These are phyloP conservation scores for Beauveria rudraprayagi DNA, from an alignment of 2,329 filamentous ascomycete species.

Conservation along the genomic window DNA sequence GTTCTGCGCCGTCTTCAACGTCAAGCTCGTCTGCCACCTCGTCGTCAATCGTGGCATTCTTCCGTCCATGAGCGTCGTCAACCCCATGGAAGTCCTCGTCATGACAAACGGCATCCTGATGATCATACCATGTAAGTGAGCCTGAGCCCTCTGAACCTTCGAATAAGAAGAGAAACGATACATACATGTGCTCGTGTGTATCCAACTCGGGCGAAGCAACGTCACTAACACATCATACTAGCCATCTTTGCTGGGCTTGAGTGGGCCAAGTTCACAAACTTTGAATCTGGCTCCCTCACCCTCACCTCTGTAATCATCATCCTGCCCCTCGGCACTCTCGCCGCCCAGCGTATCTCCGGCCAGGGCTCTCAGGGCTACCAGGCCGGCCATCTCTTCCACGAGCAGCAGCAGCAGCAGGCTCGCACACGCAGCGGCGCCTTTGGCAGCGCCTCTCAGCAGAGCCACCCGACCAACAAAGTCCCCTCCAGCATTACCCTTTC, in stretches of 20 bases:
- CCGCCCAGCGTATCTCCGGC: conserved; percentile 37
- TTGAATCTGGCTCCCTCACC: conserved; percentile 43
- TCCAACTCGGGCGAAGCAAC: no score
- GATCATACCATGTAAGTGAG: conserved; percentile 42
- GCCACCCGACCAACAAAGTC: background rate
- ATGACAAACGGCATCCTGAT: conserved; percentile 50
- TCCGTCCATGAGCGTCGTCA: conserved; percentile 32
- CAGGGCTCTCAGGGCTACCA: conserved; percentile 3
- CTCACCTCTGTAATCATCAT: conserved; percentile 42
- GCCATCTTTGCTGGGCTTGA: conserved; percentile 44
- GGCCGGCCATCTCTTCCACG: conserved; percentile 1
- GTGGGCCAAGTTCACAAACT: conserved; percentile 32
- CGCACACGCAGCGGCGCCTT: background rate
- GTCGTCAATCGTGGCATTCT: conserved; percentile 39
- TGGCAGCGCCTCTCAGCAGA: background rate
- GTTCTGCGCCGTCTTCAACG: conserved; percentile 49
- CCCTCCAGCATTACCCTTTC: background rate
- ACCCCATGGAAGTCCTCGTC: conserved; percentile 45
- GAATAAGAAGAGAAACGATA: background rate
- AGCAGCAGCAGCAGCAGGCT: background rate
- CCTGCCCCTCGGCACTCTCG: conserved; percentile 43
- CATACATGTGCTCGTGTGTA: no score
- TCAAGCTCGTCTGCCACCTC: conserved; percentile 42
- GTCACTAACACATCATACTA: conserved; percentile 18
- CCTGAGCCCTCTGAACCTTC: background rate